phyloP scores from a whole-genome alignment of 1,284 basidiomycete species.

The Inonotus obliquus region DNA sequence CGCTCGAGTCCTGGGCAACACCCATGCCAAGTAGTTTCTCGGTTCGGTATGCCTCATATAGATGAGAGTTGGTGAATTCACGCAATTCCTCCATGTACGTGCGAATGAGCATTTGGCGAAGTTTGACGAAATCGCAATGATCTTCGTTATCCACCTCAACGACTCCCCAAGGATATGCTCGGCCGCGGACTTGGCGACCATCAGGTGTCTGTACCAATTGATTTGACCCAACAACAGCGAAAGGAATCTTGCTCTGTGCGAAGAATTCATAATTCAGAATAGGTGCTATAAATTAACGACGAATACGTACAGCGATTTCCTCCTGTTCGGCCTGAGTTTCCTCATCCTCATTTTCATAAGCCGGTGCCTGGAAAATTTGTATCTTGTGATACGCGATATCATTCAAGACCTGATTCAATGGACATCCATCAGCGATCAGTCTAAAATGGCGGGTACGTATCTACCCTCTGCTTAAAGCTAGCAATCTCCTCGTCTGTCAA shows the following conservation, averaged over 20 bases:
- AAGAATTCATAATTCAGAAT: neutral
- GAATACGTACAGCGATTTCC: conserved; percentile 69
- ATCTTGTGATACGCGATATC: conserved; percentile 94
- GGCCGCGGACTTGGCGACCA: conserved; percentile 86
- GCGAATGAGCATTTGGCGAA: conserved; percentile 95
- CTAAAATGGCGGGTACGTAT: conserved; percentile 21
- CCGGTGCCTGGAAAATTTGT: conserved; percentile 93
- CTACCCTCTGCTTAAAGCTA: conserved; percentile 87
- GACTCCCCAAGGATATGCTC: conserved; percentile 94
- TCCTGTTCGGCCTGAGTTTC: conserved; percentile 94
- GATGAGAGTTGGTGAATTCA: conserved; percentile 88
- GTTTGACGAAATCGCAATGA: conserved; percentile 97
- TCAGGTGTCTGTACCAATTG: conserved; percentile 75
- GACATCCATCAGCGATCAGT: neutral
- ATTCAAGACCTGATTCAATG: conserved; percentile 63
- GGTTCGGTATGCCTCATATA: conserved; percentile 96
- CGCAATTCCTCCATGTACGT: conserved; percentile 98
- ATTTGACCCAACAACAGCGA: conserved; percentile 94
- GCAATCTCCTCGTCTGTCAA: conserved; percentile 92
- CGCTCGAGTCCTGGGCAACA: conserved; percentile 91
- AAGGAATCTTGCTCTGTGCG: conserved; percentile 85
- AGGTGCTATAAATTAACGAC: neutral
- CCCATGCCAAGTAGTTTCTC: conserved; percentile 95
- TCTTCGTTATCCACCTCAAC: conserved; percentile 98
- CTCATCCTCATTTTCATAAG: conserved; percentile 95